Evolutionary conservation across 2,329 filamentous ascomycete genomes (phyloP), one percentile per base, ranked within the genome.

Genomic region (Sodiomyces alkalinus): DNA sequence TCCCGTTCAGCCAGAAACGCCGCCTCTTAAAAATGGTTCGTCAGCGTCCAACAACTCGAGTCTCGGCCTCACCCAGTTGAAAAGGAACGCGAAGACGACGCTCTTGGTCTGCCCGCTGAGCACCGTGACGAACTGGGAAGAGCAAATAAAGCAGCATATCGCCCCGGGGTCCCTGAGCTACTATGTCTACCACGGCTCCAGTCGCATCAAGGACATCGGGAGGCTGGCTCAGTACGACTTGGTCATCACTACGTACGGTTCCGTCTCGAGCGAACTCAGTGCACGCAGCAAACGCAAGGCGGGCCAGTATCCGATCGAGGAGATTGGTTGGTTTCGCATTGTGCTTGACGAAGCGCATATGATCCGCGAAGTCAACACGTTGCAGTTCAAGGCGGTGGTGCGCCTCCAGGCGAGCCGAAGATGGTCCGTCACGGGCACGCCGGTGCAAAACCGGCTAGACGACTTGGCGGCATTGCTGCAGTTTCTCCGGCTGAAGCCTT

Each of bases 391-490:
- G 47, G 81, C 82, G 3, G 81, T 90, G 13, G 86, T 83, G 38
- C 68, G 72, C 13, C 60, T 96, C 3, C 67, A 80, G 34, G 81
- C 85, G 3, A 69, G 80, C 44, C 73, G 86, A 18, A 76, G 86
- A 19, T 98, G 90, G 90, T 87, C 86, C 3, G 82, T 96, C n/a
- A 96, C 90, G 0, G 90, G 87, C 30, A 96, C 90, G 0, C 90
- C 86, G 0, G 81, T 96, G 7, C 87, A 96, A 52, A 98, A 98
- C 46, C 76, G 81, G 4, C 64, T 96, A 3, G 85, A 92, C 39
- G 90, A 98, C 48, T 64, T 96, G 14, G 80, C 82, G 10, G 80
- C 87, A 2, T 60, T 96, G 3, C 74, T 93, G 33, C 80, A 77
- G 18, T 96, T 96, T 45, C 59, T 96, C 22, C 74, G 80, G 10